These are phyloP conservation scores for Diaporthe longicolla DNA, from an alignment of 2,329 filamentous ascomycete species.

Conservation along the genomic window DNA sequence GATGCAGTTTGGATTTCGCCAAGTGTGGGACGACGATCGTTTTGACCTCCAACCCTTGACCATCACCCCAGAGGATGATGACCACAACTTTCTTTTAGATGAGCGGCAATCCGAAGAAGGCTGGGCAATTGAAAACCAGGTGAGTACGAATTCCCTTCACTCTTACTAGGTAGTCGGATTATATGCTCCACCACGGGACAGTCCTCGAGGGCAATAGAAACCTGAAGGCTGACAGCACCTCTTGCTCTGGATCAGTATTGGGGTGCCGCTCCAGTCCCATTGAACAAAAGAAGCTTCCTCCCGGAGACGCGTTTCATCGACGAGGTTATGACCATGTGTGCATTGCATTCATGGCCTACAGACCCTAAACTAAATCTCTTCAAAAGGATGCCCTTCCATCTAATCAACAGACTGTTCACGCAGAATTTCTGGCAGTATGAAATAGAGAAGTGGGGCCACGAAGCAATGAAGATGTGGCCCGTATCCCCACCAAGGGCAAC, in stretches of 20 bases:
- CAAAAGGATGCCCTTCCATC: not conserved
- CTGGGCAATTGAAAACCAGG: conserved; percentile 39
- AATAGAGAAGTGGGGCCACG: conserved; percentile 12
- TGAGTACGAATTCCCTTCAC: not conserved
- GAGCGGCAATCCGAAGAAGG: conserved; percentile 31
- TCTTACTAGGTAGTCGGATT: not conserved
- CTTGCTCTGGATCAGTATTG: conserved; percentile 18
- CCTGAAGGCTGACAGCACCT: not conserved
- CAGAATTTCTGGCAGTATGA: conserved; percentile 37
- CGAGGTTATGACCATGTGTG: conserved; percentile 20
- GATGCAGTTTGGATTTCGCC: conserved; percentile 21
- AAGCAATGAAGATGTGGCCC: conserved; percentile 30
- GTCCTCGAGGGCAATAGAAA: not conserved
- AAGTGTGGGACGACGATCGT: not conserved
- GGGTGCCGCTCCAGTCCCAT: not conserved
- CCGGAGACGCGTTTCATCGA: conserved; percentile 3
- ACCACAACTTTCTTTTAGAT: not conserved
- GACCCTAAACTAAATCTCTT: not conserved
- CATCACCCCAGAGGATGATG: not conserved
- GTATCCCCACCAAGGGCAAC: not conserved
- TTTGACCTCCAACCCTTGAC: rapidly evolving
- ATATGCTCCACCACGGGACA: not conserved
- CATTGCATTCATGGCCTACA: not conserved
- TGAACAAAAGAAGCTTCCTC: not conserved
- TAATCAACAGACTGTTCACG: conserved; percentile 26